Conservation (phyloP, 2,329 filamentous ascomycete genomes). For the Ophiostoma himal-ulmi region DNA sequence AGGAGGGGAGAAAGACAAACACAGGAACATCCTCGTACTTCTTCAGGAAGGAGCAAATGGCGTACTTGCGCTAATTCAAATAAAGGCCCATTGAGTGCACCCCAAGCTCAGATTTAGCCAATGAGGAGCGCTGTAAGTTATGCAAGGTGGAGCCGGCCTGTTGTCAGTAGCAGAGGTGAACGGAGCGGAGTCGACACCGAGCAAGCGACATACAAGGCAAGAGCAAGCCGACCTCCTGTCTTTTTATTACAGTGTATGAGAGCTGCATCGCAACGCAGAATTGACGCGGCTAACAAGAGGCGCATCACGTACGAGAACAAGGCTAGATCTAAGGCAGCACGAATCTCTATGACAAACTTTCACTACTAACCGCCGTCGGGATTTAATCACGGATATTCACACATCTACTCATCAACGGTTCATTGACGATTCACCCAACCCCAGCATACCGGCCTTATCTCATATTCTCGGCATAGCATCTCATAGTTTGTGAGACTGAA, state of each 20-base stretch:
- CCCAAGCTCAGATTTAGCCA: not conserved
- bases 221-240: conserved; percentile 8
- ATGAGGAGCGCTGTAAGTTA: not conserved
- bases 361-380: not conserved
- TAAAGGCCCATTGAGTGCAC: not conserved
- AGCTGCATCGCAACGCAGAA: conserved; percentile 1
- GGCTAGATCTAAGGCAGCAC: not conserved
- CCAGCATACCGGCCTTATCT: not conserved
- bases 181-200: conserved; percentile 9
- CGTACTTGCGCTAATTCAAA: conserved; percentile 5
- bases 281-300: not conserved
- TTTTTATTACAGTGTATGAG: not conserved
- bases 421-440: not conserved
- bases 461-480: not conserved
- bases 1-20: not conserved
- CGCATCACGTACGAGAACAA: too few species aligned
- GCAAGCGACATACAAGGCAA: conserved; percentile 4
- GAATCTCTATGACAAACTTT: not conserved
- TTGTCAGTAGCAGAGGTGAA: not conserved
- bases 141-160: conserved; percentile 7
- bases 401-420: not conserved
- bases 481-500: not conserved
- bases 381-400: not conserved
- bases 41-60: not conserved
- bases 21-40: not conserved